Conservation (phyloP, 2,329 filamentous ascomycete species). For the Calonectria leucothoes region DNA sequence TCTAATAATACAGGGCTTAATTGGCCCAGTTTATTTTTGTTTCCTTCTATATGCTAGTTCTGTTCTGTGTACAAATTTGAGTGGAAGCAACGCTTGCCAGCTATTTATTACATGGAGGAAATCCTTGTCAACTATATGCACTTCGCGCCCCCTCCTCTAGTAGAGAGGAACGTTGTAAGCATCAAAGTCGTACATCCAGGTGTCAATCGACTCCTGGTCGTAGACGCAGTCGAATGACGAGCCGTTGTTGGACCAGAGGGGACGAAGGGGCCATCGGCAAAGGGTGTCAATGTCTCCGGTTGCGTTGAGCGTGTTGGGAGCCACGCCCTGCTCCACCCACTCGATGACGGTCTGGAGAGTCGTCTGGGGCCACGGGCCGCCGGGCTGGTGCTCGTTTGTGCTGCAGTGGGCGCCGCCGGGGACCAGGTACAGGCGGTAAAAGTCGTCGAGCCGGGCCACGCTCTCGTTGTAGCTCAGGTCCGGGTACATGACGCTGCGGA, state of each 20-base stretch:
- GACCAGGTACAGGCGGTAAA: constrained; percentile 54
- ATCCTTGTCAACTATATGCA: not conserved
- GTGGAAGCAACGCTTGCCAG: not conserved
- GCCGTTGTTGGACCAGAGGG: constrained; percentile 44
- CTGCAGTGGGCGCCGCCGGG: constrained; percentile 65
- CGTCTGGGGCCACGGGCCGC: constrained; percentile 54
- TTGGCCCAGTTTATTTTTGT: no score
- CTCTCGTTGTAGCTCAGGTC: constrained; percentile 51
- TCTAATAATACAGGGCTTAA: not conserved
- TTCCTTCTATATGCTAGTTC: no score
- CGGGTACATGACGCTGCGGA: constrained; percentile 61
- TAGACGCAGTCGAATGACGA: constrained; percentile 12
- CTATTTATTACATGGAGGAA: not conserved
- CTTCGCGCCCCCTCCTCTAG: not conserved
- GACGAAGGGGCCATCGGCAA: constrained; percentile 57
- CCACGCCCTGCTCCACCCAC: constrained; percentile 63
- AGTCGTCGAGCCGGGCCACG: constrained; percentile 57
- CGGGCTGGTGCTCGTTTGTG: constrained; percentile 52
- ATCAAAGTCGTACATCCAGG: constrained; percentile 32
- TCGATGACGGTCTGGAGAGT: constrained; percentile 60
- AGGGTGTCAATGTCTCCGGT: constrained; percentile 51
- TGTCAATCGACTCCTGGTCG: constrained; percentile 15
- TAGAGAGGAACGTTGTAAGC: constrained; percentile 23
- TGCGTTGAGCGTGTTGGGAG: constrained; percentile 56
- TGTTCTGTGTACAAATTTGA: no score